Base-by-base conservation (phyloP, 1,284 basidiomycete genomes). In the Cerioporus squamosus region DNA sequence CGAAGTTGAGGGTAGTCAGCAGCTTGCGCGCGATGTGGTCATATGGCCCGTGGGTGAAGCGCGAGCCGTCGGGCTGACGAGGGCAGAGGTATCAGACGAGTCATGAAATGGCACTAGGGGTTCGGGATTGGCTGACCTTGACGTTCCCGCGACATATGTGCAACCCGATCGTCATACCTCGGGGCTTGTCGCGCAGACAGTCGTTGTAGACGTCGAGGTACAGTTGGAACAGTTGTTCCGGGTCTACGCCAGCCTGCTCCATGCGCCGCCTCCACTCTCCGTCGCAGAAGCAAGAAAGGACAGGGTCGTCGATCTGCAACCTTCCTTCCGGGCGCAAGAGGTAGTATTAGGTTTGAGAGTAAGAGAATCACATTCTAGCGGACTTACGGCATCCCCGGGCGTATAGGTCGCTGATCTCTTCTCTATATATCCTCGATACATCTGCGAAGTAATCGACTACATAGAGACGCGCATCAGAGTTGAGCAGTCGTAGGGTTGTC, bases 111-210 rank as follows among this genome's bases (percentile, higher is more conserved):
- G 18, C 40, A 36, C 22, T 5, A 15, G 1, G 18, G 40, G 8
- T n/a, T n/a, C 10, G n/a, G 6, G 22, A 20, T 12, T 20, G 2
- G 18, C 61, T 15, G 45, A 81, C 83, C 74, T 77, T 86, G 76
- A 84, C 91, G 75, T 93, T 93, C 20, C 90, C 90, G 53, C 91
- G 81, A 70, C 90, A 93, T 63, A 91, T 81, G 69, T 94, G 91
- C 15, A 93, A 71, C 6, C 88, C 83, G 36, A 87, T 72, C 38
- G 75, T 79, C 75, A 94, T 78, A 72, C 91, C 89, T 14, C 65
- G 59, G 0, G 88, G 87, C 39, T 83, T 81, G 53, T 75, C 77
- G 50, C 77, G 71, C 10, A 90, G 78, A 61, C 83, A 85, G 43
- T 84, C 78, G 73, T 91, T 90, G 76, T 88, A 86, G 44, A 87